Evolutionary conservation across 2,329 filamentous ascomycete species (phyloP), one percentile per base, ranked within the genome.

Genomic region (Talaromyces sp.): DNA sequence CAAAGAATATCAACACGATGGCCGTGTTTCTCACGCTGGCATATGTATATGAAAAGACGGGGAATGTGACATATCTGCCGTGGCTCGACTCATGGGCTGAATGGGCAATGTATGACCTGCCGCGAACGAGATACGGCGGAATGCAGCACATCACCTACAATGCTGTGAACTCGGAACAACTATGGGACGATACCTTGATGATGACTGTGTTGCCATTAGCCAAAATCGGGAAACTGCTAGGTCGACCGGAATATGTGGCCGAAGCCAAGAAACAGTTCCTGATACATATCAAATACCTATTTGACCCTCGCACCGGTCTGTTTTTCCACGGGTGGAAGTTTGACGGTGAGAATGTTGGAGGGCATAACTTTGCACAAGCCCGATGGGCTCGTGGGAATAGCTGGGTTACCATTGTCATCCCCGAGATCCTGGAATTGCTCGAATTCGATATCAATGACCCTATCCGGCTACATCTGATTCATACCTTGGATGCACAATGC

Each of bases 1-100:
- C 87, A 39, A 92, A 92, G 71, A 92, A 92, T 71, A 91, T 91
- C 79, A 91, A 91, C 77, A 91, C 89, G 15, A 91, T 92, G 88
- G 85, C 87, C 11, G 85, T 85, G 0, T 89, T 92, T 70, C 75
- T 91, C 19, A 89, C 89, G 0, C 79, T 92, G 0, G 88, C 89
- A 0, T 85, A 85, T 67, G 79, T 92, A n/a, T 92, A 92, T 66
- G 89, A 92, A 72, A 83, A 86, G 69, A 89, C 86, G 0, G 75
- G 80, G 8, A 86, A 90, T 66, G 77, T 80, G 62, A 84, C 81
- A 0, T 91, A 90, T 67, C 75, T 89, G 7, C 86, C 88, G 0
- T 92, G 88, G 88, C 78, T 93, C 5, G 89, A 93, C 66, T 79
- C 81, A 48, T 93, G 89, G 89, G 89, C 84, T 4, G 89, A 92